Evolutionary conservation across 78 protist genomes (phyloP), one percentile per base, ranked within the genome.

Genomic region (Dictyostelium capitatum): DNA sequence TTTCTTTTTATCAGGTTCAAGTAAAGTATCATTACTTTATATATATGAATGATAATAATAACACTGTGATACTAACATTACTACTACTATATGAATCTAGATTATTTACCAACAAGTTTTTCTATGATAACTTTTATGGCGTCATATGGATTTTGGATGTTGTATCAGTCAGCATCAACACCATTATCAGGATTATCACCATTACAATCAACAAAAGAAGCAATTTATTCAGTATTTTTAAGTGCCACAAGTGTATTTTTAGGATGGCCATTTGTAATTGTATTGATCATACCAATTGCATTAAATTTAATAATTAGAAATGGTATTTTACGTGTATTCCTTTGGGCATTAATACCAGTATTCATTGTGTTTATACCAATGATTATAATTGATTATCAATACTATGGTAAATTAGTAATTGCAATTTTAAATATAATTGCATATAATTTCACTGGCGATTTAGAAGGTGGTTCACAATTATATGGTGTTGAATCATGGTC

Each of bases 231-330:
- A 43, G 92, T 95, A 14, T 65, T 78, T 41, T 37, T 43, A 20
- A 53, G 94, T 53, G 96, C 95, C 5, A 50, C 23, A 12, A 77
- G 81, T 30, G 92, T 85, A 19, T 79, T 97, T 11, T 32, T 96
- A 17, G 98, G 95, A 12, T 97, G 98, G 98, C 98, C 98, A 28
- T 97, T 97, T 51, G 80, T 83, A 47, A 83, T 70, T 15, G 92
- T 90, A 32, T 19, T 91, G 6, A 82, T 80, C 12, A 20, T 77
- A 10, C 97, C 97, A n/a, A 50, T 96, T 15, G 97, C 96, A n/a
- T 11, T 96, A 9, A 84, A 83, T 48, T 5, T 70, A 11, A 14
- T 94, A 9, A 7, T 25, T 53, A 41, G 72, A 11, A 46, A 51
- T 53, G 89, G 96, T 23, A 32, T 92, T 6, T 25, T 96, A 11